These are phyloP conservation scores for Oemleria cerasiformis DNA, from an alignment of 306 rosid species.

Conservation along the genomic window DNA sequence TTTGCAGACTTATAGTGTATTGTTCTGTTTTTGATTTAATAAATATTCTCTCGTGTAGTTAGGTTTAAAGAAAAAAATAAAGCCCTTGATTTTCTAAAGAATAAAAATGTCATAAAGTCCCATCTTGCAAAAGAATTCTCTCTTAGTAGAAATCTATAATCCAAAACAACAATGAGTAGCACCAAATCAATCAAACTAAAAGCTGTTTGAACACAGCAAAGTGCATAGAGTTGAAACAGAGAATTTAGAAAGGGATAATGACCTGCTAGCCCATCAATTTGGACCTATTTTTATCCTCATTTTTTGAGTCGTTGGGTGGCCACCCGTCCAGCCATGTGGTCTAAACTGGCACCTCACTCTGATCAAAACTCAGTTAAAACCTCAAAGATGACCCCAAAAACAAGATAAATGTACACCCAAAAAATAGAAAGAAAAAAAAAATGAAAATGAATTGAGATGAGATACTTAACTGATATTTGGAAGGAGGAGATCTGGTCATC, in stretches of 20 bases:
- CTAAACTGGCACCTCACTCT: too few species aligned
- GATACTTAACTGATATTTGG: not conserved
- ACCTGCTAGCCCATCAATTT: not conserved
- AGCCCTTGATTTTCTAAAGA: not conserved
- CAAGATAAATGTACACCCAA: too few species aligned
- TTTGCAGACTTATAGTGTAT: too few species aligned
- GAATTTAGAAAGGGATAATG: not conserved
- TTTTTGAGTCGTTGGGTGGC: not conserved
- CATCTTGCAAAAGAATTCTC: not conserved
- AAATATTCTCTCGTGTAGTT: too few species aligned
- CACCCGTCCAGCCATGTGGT: not conserved
- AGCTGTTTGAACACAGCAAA: not conserved
- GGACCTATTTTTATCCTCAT: not conserved
- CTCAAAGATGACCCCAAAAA: too few species aligned
- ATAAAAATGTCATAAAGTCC: not conserved
- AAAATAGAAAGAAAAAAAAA: too few species aligned
- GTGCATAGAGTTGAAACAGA: not conserved
- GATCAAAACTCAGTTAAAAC: too few species aligned
- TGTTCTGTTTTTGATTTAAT: too few species aligned
- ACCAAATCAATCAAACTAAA: not conserved
- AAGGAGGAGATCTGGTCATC: conserved; percentile 13
- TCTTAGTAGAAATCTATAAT: not conserved
- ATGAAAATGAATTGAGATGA: too few species aligned
- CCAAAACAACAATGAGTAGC: not conserved
- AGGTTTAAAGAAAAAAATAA: too few species aligned